phyloP scores from a whole-genome alignment of 805 yeast species.

The Hyphopichia homilentoma region DNA sequence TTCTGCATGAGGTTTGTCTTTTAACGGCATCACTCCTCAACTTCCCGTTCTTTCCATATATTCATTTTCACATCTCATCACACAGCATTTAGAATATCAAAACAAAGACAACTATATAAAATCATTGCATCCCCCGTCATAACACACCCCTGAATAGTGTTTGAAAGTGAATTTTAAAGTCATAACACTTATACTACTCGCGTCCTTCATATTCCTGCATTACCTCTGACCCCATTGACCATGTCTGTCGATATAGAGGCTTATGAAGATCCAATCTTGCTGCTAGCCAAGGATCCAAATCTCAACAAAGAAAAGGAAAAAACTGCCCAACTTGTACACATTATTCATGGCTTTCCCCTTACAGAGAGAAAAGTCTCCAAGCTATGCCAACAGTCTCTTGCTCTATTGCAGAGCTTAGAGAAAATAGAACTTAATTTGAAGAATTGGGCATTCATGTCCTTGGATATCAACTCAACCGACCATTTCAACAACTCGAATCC shows the following conservation, averaged over 20 bases:
- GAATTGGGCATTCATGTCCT: slow-evolving; percentile 54
- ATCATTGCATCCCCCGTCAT: too few species aligned
- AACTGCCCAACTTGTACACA: slow-evolving; percentile 34
- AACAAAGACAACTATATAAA: too few species aligned
- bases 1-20: too few species aligned
- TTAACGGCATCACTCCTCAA: too few species aligned
- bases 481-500: slow-evolving; percentile 26
- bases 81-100: too few species aligned
- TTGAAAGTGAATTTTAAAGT: too few species aligned
- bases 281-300: slow-evolving; percentile 46
- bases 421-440: slow-evolving; percentile 43
- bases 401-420: slow-evolving; percentile 48
- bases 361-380: slow-evolving; percentile 42
- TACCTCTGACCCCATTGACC: too few species aligned
- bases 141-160: too few species aligned
- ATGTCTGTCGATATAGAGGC: slow-evolving; percentile 7
- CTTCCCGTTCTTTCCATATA: too few species aligned
- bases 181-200: too few species aligned
- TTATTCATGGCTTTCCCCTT: slow-evolving; percentile 42
- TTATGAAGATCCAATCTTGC: slow-evolving; percentile 48
- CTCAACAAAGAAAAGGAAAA: slow-evolving; percentile 40
- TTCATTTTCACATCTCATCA: too few species aligned
- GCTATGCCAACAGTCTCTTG: slow-evolving; percentile 45
- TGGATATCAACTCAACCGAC: slow-evolving; percentile 44
- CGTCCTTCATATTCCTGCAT: too few species aligned